phyloP scores from a whole-genome alignment of 2,329 filamentous ascomycete species.

The Apiospora rasikravindrae region DNA sequence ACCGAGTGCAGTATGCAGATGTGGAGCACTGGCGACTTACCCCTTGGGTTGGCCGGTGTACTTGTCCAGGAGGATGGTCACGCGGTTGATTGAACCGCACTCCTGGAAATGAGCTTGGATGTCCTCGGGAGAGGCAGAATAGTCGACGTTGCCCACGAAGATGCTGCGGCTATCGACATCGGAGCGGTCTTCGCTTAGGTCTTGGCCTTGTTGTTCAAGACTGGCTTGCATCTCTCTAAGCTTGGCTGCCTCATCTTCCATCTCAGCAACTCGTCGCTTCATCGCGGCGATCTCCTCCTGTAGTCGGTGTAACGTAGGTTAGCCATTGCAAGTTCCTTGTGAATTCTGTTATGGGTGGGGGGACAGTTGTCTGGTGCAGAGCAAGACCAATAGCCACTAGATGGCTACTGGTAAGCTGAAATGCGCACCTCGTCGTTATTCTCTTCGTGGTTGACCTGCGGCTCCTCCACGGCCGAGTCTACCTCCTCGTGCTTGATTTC shows the following conservation, averaged over 20 bases:
- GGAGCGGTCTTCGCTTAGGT: slow-evolving; percentile 85
- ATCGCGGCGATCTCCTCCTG: slow-evolving; percentile 84
- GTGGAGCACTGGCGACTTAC: slow-evolving; percentile 57
- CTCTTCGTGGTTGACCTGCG: slow-evolving; percentile 38
- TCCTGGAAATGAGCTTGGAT: slow-evolving; percentile 98
- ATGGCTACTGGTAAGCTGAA: slow-evolving; percentile 23
- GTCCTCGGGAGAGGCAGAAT: slow-evolving; percentile 95
- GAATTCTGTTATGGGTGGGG: slow-evolving; percentile 20
- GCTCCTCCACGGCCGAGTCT: slow-evolving; percentile 4
- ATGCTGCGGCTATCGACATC: slow-evolving; percentile 95
- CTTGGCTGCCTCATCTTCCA: slow-evolving; percentile 88
- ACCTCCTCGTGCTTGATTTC: slow-evolving; percentile 14
- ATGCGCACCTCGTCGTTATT: slow-evolving; percentile 54
- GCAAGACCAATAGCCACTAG: slow-evolving; percentile 28
- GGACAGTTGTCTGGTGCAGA: slow-evolving; percentile 23
- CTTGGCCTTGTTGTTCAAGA: slow-evolving; percentile 83
- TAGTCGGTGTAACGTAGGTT: slow-evolving; percentile 28
- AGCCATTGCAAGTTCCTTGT: slow-evolving; percentile 28
- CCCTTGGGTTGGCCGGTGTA: slow-evolving; percentile 99
- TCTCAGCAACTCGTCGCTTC: slow-evolving; percentile 86
- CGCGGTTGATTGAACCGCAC: slow-evolving; percentile 95
- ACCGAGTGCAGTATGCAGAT: background rate
- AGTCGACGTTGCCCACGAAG: slow-evolving; percentile 98
- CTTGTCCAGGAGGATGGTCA: slow-evolving; percentile 97
- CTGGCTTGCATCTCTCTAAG: slow-evolving; percentile 85